These are phyloP conservation scores for Mortierella sp. DNA, from an alignment of 371 early-diverging fungal genomes.

Conservation along the genomic window DNA sequence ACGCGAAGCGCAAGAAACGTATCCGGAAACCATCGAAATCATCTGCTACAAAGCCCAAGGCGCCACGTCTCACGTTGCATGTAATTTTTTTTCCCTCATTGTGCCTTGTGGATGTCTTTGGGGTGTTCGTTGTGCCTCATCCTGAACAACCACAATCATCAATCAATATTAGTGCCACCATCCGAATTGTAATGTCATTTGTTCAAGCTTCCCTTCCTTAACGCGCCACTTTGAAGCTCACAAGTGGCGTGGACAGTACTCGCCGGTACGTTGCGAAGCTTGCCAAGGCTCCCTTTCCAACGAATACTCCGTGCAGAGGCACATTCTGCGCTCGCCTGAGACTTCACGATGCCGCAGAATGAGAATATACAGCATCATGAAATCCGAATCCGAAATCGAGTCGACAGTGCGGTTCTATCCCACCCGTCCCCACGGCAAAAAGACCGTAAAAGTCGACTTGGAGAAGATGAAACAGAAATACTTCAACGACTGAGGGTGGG, in stretches of 20 bases:
- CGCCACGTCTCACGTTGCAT: not conserved
- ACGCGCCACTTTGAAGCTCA: conserved; percentile 23
- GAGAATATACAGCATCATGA: conserved; percentile 46
- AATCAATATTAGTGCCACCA: conserved; percentile 11
- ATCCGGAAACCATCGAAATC: conserved; percentile 2
- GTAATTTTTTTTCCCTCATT: conserved; percentile 15
- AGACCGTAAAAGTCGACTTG: conserved; percentile 23
- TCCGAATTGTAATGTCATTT: conserved; percentile 18
- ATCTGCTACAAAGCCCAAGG: conserved; percentile 10
- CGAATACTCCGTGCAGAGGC: conserved; percentile 48
- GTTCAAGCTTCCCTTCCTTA: conserved; percentile 39
- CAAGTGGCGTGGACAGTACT: conserved; percentile 36
- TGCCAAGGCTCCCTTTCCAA: conserved; percentile 36
- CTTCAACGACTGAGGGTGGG: not conserved
- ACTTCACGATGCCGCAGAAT: conserved; percentile 19
- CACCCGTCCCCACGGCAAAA: conserved; percentile 35
- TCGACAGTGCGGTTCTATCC: conserved; percentile 37
- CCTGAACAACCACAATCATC: no score
- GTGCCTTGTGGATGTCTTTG: not conserved
- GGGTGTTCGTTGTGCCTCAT: not conserved
- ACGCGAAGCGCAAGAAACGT: conserved; percentile 19
- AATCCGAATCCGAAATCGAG: conserved; percentile 20
- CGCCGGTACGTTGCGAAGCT: conserved; percentile 42
- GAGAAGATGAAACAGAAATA: conserved; percentile 18
- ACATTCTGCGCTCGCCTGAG: conserved; percentile 27